Evolutionary conservation across 306 rosid genomes (phyloP), one percentile per base, ranked within the genome.

Genomic region (Quercus rubra): DNA sequence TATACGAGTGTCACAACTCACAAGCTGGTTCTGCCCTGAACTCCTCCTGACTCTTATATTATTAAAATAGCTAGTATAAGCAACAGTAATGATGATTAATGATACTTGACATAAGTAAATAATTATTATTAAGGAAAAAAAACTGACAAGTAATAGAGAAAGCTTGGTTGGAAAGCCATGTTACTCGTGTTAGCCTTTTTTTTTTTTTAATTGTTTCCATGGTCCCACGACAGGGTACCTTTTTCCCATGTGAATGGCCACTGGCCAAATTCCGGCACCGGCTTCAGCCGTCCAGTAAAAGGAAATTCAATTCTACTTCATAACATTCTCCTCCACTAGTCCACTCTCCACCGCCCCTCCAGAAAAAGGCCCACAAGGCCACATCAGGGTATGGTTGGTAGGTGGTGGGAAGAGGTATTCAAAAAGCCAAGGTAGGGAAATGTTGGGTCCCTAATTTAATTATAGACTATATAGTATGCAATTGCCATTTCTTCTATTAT

Each of bases 121-220:
- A 79, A 55, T 54, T 19, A 75, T 81, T 49, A 41, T 41, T 41
- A 41, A 41, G 4, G 13, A 49, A 49, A 81, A 83, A 72, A 73
- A 75, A 81, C 28, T 71, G 21, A 59, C 35, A 73, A 78, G 81
- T 81, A 69, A 81, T 73, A 73, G 74, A 78, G 81, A 81, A 78
- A 83, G 80, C 79, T 76, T 85, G 87, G 87, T 76, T 85, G 87
- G 70, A 83, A 88, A 85, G 87, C 83, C 89, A 85, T 85, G 89
- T 83, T 78, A 41, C 46, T 0, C 46, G 83, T 79, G 82, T 25
- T 43, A 75, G 80, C 90, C 23, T 23, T 81, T 84, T 87, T 79
- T 72, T 38, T 38, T 87, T 79, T 75, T 35, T 35, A 35, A 69
- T 77, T 78, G 70, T 81, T 59, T 63, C 9, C 71, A 70, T 41